Conservation (phyloP, 179 eudicot species). For the Kewa caespitosa region DNA sequence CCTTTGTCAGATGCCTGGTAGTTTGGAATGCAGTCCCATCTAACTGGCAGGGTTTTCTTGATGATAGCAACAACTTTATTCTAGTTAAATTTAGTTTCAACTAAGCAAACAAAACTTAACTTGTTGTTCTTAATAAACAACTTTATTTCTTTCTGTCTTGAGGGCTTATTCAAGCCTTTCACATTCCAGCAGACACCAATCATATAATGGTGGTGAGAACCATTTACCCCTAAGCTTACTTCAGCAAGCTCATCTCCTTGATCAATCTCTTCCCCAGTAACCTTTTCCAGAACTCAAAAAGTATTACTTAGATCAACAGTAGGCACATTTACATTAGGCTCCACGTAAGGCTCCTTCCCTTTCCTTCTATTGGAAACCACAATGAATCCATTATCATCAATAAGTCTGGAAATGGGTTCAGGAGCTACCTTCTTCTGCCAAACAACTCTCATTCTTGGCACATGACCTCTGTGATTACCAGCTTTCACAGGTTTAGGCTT, state of each 20-base stretch:
- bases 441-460: too few species aligned
- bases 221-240: not conserved
- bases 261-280: not conserved
- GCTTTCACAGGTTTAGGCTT: not conserved
- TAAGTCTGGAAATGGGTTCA: too few species aligned
- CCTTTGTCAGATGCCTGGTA: not conserved
- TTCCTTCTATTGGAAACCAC: not conserved
- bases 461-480: too few species aligned
- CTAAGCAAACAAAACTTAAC: not conserved
- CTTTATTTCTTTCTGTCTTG: not conserved
- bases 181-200: not conserved
- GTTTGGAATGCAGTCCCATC: not conserved
- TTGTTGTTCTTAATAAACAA: not conserved
- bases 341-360: too few species aligned
- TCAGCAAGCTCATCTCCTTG: not conserved
- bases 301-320: too few species aligned
- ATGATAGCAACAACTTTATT: not conserved
- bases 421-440: too few species aligned
- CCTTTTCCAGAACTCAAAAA: too few species aligned
- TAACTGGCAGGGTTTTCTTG: not conserved
- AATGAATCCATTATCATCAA: too few species aligned
- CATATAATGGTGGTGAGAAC: not conserved
- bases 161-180: not conserved
- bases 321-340: too few species aligned
- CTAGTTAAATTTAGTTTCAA: not conserved